phyloP scores from a whole-genome alignment of 2,329 filamentous ascomycete species.

The Arthrocladium fulminans region DNA sequence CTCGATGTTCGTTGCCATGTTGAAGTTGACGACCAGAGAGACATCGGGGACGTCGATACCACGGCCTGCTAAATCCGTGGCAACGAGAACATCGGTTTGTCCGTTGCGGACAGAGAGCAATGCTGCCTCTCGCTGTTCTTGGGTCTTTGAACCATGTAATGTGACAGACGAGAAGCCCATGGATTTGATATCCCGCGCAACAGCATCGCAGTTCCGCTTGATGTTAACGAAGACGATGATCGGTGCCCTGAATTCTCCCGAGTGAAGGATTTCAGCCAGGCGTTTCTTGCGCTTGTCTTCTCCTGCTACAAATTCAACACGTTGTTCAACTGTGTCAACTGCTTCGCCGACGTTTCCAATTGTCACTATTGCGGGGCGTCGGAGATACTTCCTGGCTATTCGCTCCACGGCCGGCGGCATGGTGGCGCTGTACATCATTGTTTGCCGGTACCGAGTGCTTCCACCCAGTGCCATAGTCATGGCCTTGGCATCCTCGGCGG shows the following conservation, averaged over 20 bases:
- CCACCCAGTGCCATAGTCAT: slow-evolving; percentile 74
- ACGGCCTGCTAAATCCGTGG: slow-evolving; percentile 88
- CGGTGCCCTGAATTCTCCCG: slow-evolving; percentile 70
- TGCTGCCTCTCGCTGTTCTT: slow-evolving; percentile 93
- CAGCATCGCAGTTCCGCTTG: slow-evolving; percentile 95
- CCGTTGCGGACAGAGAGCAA: slow-evolving; percentile 75
- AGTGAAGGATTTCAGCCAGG: slow-evolving; percentile 78
- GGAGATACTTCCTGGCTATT: slow-evolving; percentile 94
- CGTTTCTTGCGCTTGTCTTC: slow-evolving; percentile 97
- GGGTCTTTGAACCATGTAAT: slow-evolving; percentile 89
- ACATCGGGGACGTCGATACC: slow-evolving; percentile 98
- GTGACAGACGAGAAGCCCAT: slow-evolving; percentile 89
- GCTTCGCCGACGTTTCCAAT: slow-evolving; percentile 94
- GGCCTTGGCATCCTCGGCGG: slow-evolving; percentile 73
- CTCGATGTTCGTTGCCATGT: slow-evolving; percentile 91
- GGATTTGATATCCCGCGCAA: slow-evolving; percentile 85
- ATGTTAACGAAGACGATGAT: slow-evolving; percentile 99
- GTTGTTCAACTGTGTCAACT: slow-evolving; percentile 94
- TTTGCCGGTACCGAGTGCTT: slow-evolving; percentile 79
- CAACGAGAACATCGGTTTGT: slow-evolving; percentile 77
- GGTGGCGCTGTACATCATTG: slow-evolving; percentile 99
- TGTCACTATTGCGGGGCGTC: slow-evolving; percentile 83
- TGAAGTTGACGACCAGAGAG: slow-evolving; percentile 93
- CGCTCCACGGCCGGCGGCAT: slow-evolving; percentile 90
- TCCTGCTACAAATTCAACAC: slow-evolving; percentile 79